These are phyloP conservation scores for Ganoderma lucidum DNA, from an alignment of 1,284 basidiomycete genomes.

Conservation along the genomic window DNA sequence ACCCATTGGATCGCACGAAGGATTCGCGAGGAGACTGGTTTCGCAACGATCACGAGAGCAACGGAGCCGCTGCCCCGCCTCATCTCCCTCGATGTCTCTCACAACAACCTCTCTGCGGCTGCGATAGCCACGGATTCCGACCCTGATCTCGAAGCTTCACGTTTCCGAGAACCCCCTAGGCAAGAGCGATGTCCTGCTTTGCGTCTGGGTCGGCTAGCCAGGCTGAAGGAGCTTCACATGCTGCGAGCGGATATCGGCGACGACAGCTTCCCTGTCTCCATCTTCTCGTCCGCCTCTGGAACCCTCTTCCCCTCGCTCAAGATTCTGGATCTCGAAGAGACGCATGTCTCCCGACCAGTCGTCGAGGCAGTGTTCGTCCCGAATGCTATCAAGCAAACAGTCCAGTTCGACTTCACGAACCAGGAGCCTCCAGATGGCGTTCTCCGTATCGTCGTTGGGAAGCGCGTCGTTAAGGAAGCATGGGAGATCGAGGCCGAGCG, in stretches of 20 bases:
- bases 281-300: constrained; percentile 44
- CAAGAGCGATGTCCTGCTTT: constrained; percentile 48
- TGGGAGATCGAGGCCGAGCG: constrained; percentile 81
- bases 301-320: constrained; percentile 58
- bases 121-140: constrained; percentile 54
- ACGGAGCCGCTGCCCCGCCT: constrained; percentile 70
- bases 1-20: constrained; percentile 37
- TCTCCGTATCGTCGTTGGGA: constrained; percentile 69
- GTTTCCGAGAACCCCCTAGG: constrained; percentile 52
- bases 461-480: constrained; percentile 70
- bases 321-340: constrained; percentile 71
- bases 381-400: constrained; percentile 46
- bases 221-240: constrained; percentile 66
- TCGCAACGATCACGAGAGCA: constrained; percentile 66
- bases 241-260: constrained; percentile 66
- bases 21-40: constrained; percentile 60
- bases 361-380: constrained; percentile 52
- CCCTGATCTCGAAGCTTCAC: constrained; percentile 43
- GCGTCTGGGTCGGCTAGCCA: constrained; percentile 55
- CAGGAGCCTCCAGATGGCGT: constrained; percentile 61
- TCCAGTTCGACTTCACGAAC: constrained; percentile 61
- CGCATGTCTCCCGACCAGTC: constrained; percentile 56
- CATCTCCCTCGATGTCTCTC: constrained; percentile 62
- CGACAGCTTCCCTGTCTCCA: constrained; percentile 58
- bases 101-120: constrained; percentile 66